Evolutionary conservation across 768 basidiomycete species (phyloP), one percentile per base, ranked within the genome.

Genomic region (Asterophora parasitica): DNA sequence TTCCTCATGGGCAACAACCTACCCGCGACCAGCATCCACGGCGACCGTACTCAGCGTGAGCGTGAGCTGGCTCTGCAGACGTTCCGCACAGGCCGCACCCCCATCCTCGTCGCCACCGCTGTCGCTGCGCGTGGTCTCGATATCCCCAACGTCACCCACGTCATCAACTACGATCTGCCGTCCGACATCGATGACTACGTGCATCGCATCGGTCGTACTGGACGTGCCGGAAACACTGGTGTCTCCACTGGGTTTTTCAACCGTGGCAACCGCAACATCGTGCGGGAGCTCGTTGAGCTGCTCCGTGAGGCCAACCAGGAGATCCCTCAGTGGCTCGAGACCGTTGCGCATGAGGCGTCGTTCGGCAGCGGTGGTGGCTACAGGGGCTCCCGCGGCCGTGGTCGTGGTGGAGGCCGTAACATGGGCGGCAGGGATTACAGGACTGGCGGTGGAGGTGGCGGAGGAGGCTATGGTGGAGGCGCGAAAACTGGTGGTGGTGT

Each of bases 181-280:
- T 88, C 88, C 51, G 96, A 98, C 70, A 94, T 99, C 54, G 96
- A 98, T 62, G 96, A 99, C 68, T 99, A 98, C 69, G 94, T 98
- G 38, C 94, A 98, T 65, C 93, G 92, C 61, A 95, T 94, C 59
- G 92, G 92, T 75, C 88, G 93, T 75, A 95, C 93, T 11, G 96
- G 96, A 37, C 94, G 96, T 80, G 96, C 96, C 7, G 96, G 96
- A 42, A 99, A 99, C 75, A 91, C 88, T 9, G 96, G 96, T 75
- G 78, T 85, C 55, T 85, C 88, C 19, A 99, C 96, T 11, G 92
- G 95, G 4, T 98, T 99, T 78, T 92, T 92, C 77, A 92, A 92
- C 64, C 80, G 91, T 11, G 87, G 88, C 45, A 97, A 96, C 73
- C 85, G 84, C 65, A 88, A 88, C 65, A 93, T 97, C 51, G 92